Evolutionary conservation across 2,329 filamentous ascomycete species (phyloP).

Genomic region (Xylariaceae sp.): DNA sequence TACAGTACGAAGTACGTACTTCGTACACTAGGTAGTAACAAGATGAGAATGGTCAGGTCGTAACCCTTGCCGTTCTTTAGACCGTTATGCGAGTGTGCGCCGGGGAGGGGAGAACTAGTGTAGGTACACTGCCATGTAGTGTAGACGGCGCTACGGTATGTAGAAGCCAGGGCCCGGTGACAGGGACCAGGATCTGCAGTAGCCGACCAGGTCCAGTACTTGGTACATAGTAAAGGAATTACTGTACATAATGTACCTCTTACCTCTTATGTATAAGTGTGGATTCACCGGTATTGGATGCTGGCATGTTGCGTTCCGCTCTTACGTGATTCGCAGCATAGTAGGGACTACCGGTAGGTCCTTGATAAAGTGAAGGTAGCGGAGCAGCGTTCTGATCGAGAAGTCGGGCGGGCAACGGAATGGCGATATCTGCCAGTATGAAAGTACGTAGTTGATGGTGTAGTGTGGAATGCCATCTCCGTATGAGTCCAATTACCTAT

Average conservation of each 20-base stretch:
- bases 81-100: constrained; percentile 32
- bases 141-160: background rate
- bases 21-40: constrained; percentile 1
- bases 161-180: constrained; percentile 23
- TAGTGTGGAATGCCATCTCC: constrained; percentile 1
- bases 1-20: background rate
- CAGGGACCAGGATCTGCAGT: constrained; percentile 13
- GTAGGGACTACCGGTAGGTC: no score
- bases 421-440: no score
- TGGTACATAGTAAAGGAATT: no score
- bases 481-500: constrained; percentile 12
- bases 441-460: no score
- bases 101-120: constrained; percentile 24
- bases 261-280: no score
- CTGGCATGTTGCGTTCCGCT: background rate
- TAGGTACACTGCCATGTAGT: background rate
- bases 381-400: no score
- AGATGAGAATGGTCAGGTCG: constrained; percentile 29
- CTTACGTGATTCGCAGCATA: no score
- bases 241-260: no score
- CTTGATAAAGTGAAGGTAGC: no score
- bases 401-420: no score
- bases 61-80: constrained; percentile 29
- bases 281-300: background rate
- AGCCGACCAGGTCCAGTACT: background rate